Conservation (phyloP, 1,284 basidiomycete genomes). For the Austropuccinia psidii region DNA sequence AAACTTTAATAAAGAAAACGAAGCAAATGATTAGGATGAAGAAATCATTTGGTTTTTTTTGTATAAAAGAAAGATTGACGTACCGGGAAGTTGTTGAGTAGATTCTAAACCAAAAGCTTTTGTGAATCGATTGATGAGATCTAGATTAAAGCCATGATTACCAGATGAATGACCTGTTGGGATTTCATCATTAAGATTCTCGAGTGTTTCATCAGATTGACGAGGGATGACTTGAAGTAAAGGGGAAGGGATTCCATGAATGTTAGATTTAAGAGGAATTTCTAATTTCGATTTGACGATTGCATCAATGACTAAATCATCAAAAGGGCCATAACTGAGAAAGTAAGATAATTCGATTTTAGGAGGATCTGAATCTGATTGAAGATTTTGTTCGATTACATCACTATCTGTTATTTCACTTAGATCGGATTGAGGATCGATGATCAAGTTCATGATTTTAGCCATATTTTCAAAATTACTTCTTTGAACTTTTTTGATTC, state of each 20-base stretch:
- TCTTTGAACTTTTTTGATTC: slow-evolving; percentile 39
- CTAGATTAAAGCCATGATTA: background rate
- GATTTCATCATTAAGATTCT: background rate
- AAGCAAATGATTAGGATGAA: background rate
- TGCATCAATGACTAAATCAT: slow-evolving; percentile 30
- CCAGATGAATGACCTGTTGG: background rate
- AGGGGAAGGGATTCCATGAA: slow-evolving; percentile 1
- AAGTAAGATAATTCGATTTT: slow-evolving; percentile 29
- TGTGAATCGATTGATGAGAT: slow-evolving; percentile 9
- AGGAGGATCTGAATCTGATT: background rate
- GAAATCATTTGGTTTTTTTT: background rate
- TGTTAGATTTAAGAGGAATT: background rate
- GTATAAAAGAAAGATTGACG: background rate
- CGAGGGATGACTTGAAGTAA: slow-evolving; percentile 17
- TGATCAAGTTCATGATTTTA: slow-evolving; percentile 37
- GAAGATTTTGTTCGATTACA: background rate
- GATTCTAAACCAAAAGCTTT: slow-evolving; percentile 34
- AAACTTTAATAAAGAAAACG: slow-evolving; percentile 32
- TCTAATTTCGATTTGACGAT: slow-evolving; percentile 11
- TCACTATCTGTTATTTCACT: background rate
- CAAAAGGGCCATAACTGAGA: slow-evolving; percentile 21
- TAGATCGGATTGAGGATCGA: background rate
- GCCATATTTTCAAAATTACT: slow-evolving; percentile 40
- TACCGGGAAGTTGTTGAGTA: slow-evolving; percentile 15
- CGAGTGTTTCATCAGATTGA: background rate